Conservation (phyloP, 371 early-diverging fungal genomes). For the Entomophthora muscae region DNA sequence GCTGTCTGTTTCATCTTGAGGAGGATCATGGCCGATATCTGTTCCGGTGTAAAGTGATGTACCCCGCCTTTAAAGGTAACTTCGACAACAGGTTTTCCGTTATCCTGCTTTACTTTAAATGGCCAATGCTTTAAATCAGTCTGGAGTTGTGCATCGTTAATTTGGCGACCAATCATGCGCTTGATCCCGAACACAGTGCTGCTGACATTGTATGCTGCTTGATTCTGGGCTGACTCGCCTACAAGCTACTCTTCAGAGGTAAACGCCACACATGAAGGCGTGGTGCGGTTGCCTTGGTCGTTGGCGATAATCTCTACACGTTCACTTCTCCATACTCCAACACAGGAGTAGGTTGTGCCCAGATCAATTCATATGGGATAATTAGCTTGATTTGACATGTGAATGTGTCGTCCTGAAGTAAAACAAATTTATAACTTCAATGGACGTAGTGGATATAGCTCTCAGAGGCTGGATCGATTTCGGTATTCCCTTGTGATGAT, state of each 20-base stretch:
- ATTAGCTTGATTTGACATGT: too few relatives aligned
- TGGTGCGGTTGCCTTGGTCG: slow-evolving; percentile 87
- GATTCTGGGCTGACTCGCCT: too few relatives aligned
- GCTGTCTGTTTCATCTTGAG: slow-evolving; percentile 94
- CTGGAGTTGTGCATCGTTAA: slow-evolving; percentile 69
- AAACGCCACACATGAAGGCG: slow-evolving; percentile 92
- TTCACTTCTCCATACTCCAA: slow-evolving; percentile 94
- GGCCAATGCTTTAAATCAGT: slow-evolving; percentile 76
- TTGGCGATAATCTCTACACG: slow-evolving; percentile 84
- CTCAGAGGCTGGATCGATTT: too few relatives aligned
- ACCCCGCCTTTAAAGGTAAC: slow-evolving; percentile 70
- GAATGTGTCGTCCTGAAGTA: too few relatives aligned
- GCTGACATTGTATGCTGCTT: too few relatives aligned
- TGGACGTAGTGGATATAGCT: too few relatives aligned
- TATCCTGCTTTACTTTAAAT: slow-evolving; percentile 67
- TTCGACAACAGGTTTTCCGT: slow-evolving; percentile 59
- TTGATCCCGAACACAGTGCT: too few relatives aligned
- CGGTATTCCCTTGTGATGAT: too few relatives aligned
- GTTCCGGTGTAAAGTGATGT: slow-evolving; percentile 85
- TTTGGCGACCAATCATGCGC: slow-evolving; percentile 82
- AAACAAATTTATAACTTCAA: too few relatives aligned
- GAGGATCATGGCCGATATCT: slow-evolving; percentile 88
- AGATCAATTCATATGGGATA: slow-evolving; percentile 91
- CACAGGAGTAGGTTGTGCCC: slow-evolving; percentile 99
- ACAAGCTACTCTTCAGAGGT: too few relatives aligned